A percentile compares a stretch with the other conserved stretches of the same genome.
Evolutionary conservation across 345 rosid species (phyloP).

Genomic region (Luvunga scandens): DNA sequence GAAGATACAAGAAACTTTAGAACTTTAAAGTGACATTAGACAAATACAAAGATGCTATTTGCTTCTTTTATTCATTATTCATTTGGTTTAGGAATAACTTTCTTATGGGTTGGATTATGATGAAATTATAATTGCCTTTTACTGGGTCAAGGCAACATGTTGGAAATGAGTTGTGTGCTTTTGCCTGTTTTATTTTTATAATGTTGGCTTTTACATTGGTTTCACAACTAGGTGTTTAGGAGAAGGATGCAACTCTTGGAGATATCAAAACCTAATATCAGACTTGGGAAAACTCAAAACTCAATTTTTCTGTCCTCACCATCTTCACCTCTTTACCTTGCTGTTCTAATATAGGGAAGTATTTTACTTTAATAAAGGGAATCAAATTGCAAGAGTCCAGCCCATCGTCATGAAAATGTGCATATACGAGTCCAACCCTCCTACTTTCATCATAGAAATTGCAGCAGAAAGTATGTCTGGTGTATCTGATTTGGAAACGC

Average conservation of each 20-base stretch:
- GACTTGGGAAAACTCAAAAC: constrained; percentile 33
- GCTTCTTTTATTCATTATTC: no score
- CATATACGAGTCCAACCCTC: constrained; percentile 35
- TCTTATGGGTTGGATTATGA: no score
- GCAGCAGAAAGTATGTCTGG: constrained; percentile 24
- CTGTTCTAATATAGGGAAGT: not conserved
- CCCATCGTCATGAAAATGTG: constrained; percentile 18
- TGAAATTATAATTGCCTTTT: no score
- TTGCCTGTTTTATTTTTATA: not conserved
- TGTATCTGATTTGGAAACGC: constrained; percentile 28
- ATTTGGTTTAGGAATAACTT: no score
- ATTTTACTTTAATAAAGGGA: constrained; percentile 42
- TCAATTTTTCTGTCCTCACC: not conserved
- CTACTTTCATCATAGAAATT: constrained; percentile 23
- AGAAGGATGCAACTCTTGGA: constrained; percentile 54
- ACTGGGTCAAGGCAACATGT: no score
- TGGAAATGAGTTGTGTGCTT: not conserved
- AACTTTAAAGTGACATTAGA: not conserved
- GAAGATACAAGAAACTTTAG: not conserved
- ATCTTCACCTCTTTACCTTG: constrained; percentile 26
- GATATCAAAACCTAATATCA: constrained; percentile 30
- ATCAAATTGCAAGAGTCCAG: constrained; percentile 20
- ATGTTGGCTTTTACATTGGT: not conserved
- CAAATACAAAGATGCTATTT: no score
- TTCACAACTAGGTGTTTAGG: not conserved